Percentiles rank a stretch among this genome's conserved stretches.
These are phyloP conservation scores for Gossypium mustelinum DNA, from an alignment of 345 rosid species.

Conservation along the genomic window DNA sequence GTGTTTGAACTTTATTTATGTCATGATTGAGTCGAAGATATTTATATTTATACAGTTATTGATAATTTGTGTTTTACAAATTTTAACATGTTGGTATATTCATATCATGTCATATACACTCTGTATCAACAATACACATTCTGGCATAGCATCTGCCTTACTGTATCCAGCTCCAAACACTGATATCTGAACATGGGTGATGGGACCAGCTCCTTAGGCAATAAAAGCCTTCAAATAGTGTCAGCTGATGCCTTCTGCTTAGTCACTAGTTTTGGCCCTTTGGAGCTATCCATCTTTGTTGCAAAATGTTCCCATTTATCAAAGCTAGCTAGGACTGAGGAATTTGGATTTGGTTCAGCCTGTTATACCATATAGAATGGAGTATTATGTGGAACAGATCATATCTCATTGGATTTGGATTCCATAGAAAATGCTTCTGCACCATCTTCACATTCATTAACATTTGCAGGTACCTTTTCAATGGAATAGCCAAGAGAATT, in stretches of 20 bases:
- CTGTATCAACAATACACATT: background rate
- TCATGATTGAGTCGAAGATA: no score
- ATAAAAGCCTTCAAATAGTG: background rate
- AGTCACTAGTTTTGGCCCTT: background rate
- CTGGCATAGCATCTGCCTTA: background rate
- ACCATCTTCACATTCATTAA: slow-evolving; percentile 67
- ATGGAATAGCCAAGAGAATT: slow-evolving; percentile 57
- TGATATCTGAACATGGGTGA: background rate
- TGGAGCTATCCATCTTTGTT: background rate
- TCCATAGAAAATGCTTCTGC: slow-evolving; percentile 90
- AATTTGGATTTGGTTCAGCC: slow-evolving; percentile 48
- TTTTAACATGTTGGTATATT: no score
- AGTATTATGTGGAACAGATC: slow-evolving; percentile 93
- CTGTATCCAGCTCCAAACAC: background rate
- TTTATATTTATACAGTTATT: no score
- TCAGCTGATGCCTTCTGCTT: background rate
- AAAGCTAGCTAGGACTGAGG: slow-evolving; percentile 5
- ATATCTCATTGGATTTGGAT: slow-evolving; percentile 58
- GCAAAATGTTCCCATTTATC: background rate
- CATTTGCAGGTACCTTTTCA: slow-evolving; percentile 61
- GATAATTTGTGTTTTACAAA: no score
- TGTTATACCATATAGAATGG: slow-evolving; percentile 81
- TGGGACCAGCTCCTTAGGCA: background rate
- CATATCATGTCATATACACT: background rate
- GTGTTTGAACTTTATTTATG: no score